Conservation (phyloP, 331 rosid genomes). For the Acacia concinna region DNA sequence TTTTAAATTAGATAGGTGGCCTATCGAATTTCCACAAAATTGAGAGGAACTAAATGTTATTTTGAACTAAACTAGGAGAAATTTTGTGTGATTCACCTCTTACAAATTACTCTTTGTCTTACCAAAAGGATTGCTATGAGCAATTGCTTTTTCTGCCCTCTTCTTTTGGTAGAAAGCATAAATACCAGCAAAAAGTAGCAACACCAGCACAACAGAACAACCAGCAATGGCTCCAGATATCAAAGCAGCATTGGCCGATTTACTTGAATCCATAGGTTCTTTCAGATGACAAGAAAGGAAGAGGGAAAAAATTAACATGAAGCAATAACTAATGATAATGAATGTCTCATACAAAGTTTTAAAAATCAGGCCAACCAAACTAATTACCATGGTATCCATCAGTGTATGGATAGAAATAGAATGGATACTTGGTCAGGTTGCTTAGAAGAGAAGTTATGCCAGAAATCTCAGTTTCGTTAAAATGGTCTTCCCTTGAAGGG, state of each 20-base stretch:
- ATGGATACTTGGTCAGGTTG: constrained; percentile 48
- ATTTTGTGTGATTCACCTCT: background rate
- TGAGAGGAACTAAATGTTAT: background rate
- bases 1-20: background rate
- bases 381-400: constrained; percentile 24
- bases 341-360: background rate
- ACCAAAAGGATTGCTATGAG: constrained; percentile 54
- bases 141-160: constrained; percentile 36
- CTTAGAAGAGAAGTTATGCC: constrained; percentile 48
- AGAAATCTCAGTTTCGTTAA: constrained; percentile 44
- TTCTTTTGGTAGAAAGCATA: constrained; percentile 61
- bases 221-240: constrained; percentile 62
- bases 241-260: constrained; percentile 37
- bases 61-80: background rate
- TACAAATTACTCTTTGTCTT: constrained; percentile 23
- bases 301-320: background rate
- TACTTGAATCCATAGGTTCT: constrained; percentile 27
- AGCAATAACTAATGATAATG: background rate
- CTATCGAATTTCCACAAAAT: background rate
- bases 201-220: constrained; percentile 45
- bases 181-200: constrained; percentile 43
- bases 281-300: constrained; percentile 9
- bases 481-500: constrained; percentile 46
- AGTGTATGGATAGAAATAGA: constrained; percentile 21
- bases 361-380: background rate